Conservation (phyloP, 352 stramenopile species). For the Pythium sukuiense region DNA sequence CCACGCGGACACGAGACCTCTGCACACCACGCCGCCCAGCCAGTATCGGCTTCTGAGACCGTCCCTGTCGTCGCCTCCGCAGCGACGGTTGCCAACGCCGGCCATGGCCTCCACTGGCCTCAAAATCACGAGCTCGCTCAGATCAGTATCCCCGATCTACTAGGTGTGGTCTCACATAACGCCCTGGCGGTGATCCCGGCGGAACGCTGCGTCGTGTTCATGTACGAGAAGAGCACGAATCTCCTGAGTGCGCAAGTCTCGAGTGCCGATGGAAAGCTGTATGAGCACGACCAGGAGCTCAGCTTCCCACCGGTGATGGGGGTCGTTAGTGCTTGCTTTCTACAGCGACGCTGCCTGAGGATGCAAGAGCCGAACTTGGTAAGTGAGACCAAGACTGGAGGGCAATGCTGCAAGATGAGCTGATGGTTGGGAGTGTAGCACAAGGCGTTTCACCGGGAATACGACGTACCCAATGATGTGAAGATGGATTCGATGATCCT, state of each 20-base stretch:
- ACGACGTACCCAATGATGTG: slow-evolving; percentile 55
- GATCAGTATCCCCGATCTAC: slow-evolving; percentile 21
- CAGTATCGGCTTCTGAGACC: not conserved
- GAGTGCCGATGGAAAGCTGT: not conserved
- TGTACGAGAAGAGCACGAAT: slow-evolving; percentile 55
- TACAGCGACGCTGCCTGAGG: slow-evolving; percentile 52
- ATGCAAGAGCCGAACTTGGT: slow-evolving; percentile 61
- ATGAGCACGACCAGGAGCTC: slow-evolving; percentile 6
- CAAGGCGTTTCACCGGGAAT: slow-evolving; percentile 55
- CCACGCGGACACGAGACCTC: not conserved
- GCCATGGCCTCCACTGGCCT: slow-evolving; percentile 27
- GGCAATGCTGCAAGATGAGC: not conserved
- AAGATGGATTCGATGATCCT: slow-evolving; percentile 55
- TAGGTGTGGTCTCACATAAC: slow-evolving; percentile 34
- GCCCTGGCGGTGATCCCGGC: slow-evolving; percentile 39
- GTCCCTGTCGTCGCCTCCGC: not conserved
- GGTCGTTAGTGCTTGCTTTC: slow-evolving; percentile 56
- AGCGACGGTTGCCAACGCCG: not conserved
- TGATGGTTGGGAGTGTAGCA: slow-evolving; percentile 31
- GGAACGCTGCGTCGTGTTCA: slow-evolving; percentile 51
- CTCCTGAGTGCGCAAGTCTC: slow-evolving; percentile 40
- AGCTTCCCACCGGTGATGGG: slow-evolving; percentile 57
- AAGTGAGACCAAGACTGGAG: not conserved
- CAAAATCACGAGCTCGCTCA: slow-evolving; percentile 37
- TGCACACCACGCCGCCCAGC: not conserved